Conservation (phyloP, 345 rosid species). For the Hibiscus mutabilis region DNA sequence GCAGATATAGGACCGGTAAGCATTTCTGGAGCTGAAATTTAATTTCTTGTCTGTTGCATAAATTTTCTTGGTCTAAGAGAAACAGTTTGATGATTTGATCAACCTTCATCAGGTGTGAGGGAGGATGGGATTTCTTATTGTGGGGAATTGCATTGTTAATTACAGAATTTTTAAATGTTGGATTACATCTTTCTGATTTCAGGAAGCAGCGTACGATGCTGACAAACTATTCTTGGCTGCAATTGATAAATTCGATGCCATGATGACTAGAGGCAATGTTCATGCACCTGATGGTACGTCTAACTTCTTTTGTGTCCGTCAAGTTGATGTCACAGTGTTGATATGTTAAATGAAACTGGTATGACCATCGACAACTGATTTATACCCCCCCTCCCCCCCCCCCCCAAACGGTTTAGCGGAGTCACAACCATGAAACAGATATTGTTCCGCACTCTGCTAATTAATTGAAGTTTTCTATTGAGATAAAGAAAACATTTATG, state of each 20-base stretch:
- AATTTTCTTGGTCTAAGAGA: not conserved
- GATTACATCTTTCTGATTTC: constrained; percentile 18
- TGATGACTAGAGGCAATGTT: constrained; percentile 56
- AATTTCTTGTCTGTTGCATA: constrained; percentile 4
- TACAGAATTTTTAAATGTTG: not conserved
- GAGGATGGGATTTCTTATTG: not conserved
- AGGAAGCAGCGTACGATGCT: constrained; percentile 67
- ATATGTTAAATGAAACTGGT: not conserved
- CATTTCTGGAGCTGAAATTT: not conserved
- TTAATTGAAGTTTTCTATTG: not conserved
- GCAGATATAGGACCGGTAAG: constrained; percentile 79
- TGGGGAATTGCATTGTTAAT: not conserved
- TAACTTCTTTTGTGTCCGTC: not conserved
- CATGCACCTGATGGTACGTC: constrained; percentile 58
- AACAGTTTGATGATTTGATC: not conserved
- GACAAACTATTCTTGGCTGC: constrained; percentile 75
- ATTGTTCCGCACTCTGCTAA: not conserved
- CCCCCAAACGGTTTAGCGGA: too few relatives aligned
- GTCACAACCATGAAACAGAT: not conserved
- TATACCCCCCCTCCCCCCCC: too few relatives aligned
- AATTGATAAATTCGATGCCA: constrained; percentile 59
- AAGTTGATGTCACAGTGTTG: not conserved
- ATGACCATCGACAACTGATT: not conserved
- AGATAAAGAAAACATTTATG: not conserved
- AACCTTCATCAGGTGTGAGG: not conserved